phyloP scores from a whole-genome alignment of 106 monocot genomes.

The Dendrobium nobile region DNA sequence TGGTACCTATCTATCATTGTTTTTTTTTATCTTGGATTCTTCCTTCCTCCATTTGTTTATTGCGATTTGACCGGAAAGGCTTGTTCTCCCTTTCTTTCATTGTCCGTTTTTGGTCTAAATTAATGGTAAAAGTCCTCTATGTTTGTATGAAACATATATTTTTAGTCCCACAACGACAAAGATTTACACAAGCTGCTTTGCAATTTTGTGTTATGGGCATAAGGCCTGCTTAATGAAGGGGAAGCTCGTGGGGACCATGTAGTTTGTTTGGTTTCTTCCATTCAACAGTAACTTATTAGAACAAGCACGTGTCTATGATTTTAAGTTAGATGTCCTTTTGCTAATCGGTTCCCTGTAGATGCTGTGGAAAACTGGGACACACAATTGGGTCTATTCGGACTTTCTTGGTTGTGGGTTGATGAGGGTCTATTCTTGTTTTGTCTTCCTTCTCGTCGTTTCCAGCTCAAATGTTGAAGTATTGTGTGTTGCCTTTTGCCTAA shows the following conservation, averaged over 20 bases:
- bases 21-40: neutral
- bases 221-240: neutral
- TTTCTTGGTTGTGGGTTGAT: neutral
- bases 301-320: neutral
- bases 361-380: neutral
- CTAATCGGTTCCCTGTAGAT: neutral
- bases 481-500: neutral
- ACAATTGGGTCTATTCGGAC: neutral
- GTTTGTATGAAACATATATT: neutral
- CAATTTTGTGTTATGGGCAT: neutral
- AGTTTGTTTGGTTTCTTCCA: neutral
- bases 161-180: neutral
- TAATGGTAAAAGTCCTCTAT: neutral
- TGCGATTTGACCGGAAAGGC: slow-evolving; percentile 1
- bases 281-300: slow-evolving; percentile 1
- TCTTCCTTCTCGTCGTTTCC: neutral
- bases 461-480: neutral
- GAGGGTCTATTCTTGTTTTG: slow-evolving; percentile 1
- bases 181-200: neutral
- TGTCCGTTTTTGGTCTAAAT: neutral
- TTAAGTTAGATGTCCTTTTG: neutral
- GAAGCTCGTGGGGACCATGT: slow-evolving; percentile 5
- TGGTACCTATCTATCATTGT: neutral
- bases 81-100: neutral
- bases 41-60: neutral